Conservation (phyloP, 2,329 filamentous ascomycete species). For the Aspergillus terreus region DNA sequence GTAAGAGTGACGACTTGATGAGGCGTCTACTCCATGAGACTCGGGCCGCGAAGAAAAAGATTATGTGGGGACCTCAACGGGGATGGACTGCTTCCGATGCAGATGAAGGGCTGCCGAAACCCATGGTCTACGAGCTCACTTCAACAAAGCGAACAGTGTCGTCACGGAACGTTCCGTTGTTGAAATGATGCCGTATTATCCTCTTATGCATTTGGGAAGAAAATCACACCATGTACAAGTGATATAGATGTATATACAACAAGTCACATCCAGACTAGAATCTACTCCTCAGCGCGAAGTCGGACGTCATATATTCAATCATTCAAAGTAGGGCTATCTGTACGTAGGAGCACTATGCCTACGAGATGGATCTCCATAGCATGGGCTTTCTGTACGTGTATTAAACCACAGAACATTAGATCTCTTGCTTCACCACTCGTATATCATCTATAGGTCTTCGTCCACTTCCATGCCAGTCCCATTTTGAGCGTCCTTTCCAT, state of each 20-base stretch:
- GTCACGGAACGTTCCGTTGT: background rate
- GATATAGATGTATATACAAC: background rate
- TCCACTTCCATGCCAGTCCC: slow-evolving; percentile 64
- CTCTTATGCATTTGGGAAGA: background rate
- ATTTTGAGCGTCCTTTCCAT: slow-evolving; percentile 43
- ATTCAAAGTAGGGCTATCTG: slow-evolving; percentile 2
- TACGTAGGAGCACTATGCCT: background rate
- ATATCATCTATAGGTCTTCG: slow-evolving; percentile 48
- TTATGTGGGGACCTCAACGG: slow-evolving; percentile 39
- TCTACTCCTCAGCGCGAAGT: background rate
- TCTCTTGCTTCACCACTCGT: slow-evolving; percentile 7
- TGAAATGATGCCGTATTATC: background rate
- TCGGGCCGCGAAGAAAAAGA: slow-evolving; percentile 29
- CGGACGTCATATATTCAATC: background rate
- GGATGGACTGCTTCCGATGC: slow-evolving; percentile 34
- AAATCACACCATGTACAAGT: background rate
- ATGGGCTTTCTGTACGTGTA: background rate
- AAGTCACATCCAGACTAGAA: background rate
- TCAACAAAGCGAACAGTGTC: background rate
- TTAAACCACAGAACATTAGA: slow-evolving; percentile 1
- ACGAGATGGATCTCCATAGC: background rate
- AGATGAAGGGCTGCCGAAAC: slow-evolving; percentile 11
- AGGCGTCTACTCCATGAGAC: slow-evolving; percentile 42
- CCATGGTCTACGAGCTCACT: slow-evolving; percentile 12
- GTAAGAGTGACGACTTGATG: slow-evolving; percentile 50